Percentiles rank a stretch among this genome's conserved stretches.
These are phyloP conservation scores for Lentinula aciculospora DNA, from an alignment of 768 basidiomycete species.

Conservation along the genomic window DNA sequence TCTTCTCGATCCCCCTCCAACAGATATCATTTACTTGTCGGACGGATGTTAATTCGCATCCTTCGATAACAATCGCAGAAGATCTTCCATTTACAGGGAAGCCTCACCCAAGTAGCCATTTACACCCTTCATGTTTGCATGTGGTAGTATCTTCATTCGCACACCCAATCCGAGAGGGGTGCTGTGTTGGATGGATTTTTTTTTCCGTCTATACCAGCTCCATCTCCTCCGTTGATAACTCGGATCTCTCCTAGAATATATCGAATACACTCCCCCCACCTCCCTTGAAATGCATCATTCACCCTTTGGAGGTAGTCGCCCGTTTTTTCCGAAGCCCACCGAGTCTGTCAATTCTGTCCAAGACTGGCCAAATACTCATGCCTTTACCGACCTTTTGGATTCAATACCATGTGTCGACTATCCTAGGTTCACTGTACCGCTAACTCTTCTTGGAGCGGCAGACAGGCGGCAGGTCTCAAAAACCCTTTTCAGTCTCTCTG, in stretches of 20 bases:
- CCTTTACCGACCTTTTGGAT: no score
- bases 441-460: background rate
- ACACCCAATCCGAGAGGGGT: background rate
- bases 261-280: background rate
- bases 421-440: background rate
- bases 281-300: background rate
- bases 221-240: background rate
- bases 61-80: background rate
- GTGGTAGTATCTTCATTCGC: background rate
- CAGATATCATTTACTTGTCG: background rate
- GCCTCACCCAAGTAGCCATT: background rate
- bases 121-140: background rate
- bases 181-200: background rate
- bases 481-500: background rate
- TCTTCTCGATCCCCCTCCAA: background rate
- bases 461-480: background rate
- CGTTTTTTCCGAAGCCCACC: no score
- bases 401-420: background rate
- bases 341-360: background rate
- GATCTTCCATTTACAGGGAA: background rate
- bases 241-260: background rate
- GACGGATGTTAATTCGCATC: background rate
- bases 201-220: background rate
- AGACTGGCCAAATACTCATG: no score
- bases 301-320: no score